Percentiles rank a stretch among this genome's conserved stretches.
Conservation (phyloP, 2,329 filamentous ascomycete species). For the Microcyclosporella mali region DNA sequence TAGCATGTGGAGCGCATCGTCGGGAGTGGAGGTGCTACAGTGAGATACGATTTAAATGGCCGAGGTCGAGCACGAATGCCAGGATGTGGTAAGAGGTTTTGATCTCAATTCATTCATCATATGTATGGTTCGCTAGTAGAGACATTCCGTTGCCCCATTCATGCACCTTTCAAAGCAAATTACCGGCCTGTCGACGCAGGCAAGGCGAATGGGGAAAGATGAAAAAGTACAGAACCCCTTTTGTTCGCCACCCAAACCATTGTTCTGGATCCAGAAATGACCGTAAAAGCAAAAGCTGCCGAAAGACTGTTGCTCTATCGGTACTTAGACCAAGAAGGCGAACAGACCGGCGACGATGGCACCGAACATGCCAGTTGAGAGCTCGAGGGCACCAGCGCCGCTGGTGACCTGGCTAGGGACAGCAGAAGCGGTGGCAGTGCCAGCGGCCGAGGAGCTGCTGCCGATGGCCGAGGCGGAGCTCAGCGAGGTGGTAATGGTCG, state of each 20-base stretch:
- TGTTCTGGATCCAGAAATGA: neutral
- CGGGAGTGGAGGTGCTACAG: too few relatives aligned
- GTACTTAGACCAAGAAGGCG: slow-evolving; percentile 15
- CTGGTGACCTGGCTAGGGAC: slow-evolving; percentile 3
- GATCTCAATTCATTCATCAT: neutral
- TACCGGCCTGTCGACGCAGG: neutral
- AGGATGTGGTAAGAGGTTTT: too few relatives aligned
- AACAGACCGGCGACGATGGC: slow-evolving; percentile 13
- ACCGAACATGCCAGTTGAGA: slow-evolving; percentile 10
- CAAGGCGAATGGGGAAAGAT: too few relatives aligned
- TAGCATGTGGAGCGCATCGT: too few relatives aligned
- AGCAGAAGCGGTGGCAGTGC: slow-evolving; percentile 9
- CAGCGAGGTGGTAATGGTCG: slow-evolving; percentile 13
- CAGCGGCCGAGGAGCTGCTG: slow-evolving; percentile 11
- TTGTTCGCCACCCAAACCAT: slow-evolving; percentile 1
- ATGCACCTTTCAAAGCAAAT: neutral
- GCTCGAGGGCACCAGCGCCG: slow-evolving; percentile 10
- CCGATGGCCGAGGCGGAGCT: slow-evolving; percentile 9
- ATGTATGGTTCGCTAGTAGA: neutral
- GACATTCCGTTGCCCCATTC: neutral
- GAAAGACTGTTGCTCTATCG: too few relatives aligned
- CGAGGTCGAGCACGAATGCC: too few relatives aligned
- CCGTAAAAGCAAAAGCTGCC: neutral
- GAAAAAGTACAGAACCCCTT: too few relatives aligned
- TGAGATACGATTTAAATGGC: too few relatives aligned